phyloP scores from a whole-genome alignment of 2,329 filamentous ascomycete genomes.

The Epichloe festucae region DNA sequence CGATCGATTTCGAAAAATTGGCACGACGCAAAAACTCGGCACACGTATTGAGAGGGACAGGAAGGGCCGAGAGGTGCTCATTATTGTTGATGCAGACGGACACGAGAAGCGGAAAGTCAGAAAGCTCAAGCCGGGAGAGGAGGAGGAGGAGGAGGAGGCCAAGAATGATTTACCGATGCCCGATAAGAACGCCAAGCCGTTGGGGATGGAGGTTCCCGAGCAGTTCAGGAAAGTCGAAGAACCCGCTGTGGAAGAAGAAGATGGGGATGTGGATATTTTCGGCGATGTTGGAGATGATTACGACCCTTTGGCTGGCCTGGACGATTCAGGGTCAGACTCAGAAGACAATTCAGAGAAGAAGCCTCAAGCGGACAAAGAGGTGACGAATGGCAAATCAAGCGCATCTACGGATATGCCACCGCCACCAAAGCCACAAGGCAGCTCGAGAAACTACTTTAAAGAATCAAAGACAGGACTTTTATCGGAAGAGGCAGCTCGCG shows the following conservation, averaged over 20 bases:
- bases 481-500: conserved; percentile 34
- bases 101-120: conserved; percentile 53
- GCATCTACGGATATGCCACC: conserved; percentile 28
- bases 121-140: conserved; percentile 29
- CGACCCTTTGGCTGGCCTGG: conserved; percentile 50
- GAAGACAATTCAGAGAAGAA: conserved; percentile 26
- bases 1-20: conserved; percentile 52
- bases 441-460: conserved; percentile 49
- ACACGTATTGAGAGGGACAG: conserved; percentile 48
- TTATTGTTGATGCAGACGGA: conserved; percentile 53
- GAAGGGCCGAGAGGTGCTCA: conserved; percentile 49
- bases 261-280: conserved; percentile 51
- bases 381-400: conserved; percentile 6
- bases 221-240: conserved; percentile 36
- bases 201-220: conserved; percentile 55
- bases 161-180: conserved; percentile 35
- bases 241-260: conserved; percentile 29
- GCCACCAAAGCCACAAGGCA: conserved; percentile 28
- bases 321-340: conserved; percentile 29
- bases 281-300: conserved; percentile 54
- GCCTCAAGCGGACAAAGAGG: neutral
- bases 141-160: conserved; percentile 23
- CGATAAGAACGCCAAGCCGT: conserved; percentile 40
- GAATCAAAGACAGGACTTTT: conserved; percentile 42
- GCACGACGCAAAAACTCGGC: conserved; percentile 37